Base-by-base conservation (phyloP, 176 grass and related monocot species). In the Coix lacrymajobi region DNA sequence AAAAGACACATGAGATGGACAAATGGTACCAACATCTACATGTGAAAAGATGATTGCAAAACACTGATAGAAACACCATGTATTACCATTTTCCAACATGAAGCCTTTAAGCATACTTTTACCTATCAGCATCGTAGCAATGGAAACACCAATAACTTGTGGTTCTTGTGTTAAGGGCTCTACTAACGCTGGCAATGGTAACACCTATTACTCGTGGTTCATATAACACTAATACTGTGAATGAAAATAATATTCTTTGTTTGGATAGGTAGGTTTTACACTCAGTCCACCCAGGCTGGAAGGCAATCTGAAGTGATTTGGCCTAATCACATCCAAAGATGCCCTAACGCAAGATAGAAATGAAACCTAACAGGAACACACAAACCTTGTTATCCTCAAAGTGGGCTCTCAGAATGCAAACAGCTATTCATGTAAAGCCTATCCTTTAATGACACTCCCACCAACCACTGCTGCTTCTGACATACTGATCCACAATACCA, bases 391-490 rank as follows among this genome's bases (percentile, higher is more conserved):
- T 24, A 79, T 73, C 46, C 58, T 79, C 87, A 73, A 79, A 88
- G 67, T 79, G 46, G 36, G 30, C 36, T 6, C 37, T 8, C 7
- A 4, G 52, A 32, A 20, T 81, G 52, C 30, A 62, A 69, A 76
- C 8, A 5, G 33, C 20, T 68, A 87, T 79, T 24, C 44, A 81
- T 46, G 69, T 19, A 56, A 73, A 74, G 22, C 29, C n/a, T 46
- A 14, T 66, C 68, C 19, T 78, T 44, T 82, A 78, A 62, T 76
- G 48, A 64, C 38, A 33, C 56, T 93, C 91, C 65, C 81, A 76
- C 91, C 91, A 93, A 65, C 91, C 91, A 71, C 85, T 90, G 46
- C 91, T 93, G 81, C 91, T 90, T 82, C 91, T 90, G 25, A 93
- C 83, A 74, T 87, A 90, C 81, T 79, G 83, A 75, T 93, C 87